Evolutionary conservation across 2,329 filamentous ascomycete species (phyloP), one percentile per base, ranked within the genome.

Genomic region (Penicillium frequentans): DNA sequence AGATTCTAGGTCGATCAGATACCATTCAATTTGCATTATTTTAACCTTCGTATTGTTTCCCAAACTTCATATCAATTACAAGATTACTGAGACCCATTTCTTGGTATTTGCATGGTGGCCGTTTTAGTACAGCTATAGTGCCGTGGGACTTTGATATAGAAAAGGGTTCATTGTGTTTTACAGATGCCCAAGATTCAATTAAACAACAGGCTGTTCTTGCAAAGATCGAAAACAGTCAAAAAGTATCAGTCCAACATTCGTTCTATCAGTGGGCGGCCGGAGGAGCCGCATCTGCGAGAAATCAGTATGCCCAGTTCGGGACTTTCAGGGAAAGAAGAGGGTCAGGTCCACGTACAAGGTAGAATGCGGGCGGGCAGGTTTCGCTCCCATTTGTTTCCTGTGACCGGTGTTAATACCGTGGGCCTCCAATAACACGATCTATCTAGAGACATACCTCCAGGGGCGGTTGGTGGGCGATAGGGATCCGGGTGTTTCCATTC

Each of bases 401-500:
- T 46, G 58, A 14, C 2, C 11, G 27, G 14, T 44, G 51, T 71
- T 16, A 71, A 62, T 51, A 27, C 59, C 55, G 21, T 46, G n/a
- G 45, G 24, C 19, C n/a, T 9, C 13, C 46, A 29, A 14, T 14
- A 11, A 24, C 10, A 29, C 43, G 1, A 39, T 23, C n/a, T 51
- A 26, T 37, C 11, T 16, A 26, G 23, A 54, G 33, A 70, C 84
- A 63, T 81, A 95, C 93, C 95, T 83, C 95, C 95, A 11, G 95
- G 95, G 39, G 95, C 93, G 43, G 91, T 96, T 14, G 95, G 95
- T 64, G 89, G 86, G 66, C 85, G 82, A 75, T 96, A 98, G 31
- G 95, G 93, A 75, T 99, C 95, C 3, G 95, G 95, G 72, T 99
- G 95, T 80, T 98, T 98, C 93, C 93, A 99, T 76, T 88, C 90